Evolutionary conservation across 306 rosid genomes (phyloP), one percentile per base, ranked within the genome.

Genomic region (Mimosa pudica): DNA sequence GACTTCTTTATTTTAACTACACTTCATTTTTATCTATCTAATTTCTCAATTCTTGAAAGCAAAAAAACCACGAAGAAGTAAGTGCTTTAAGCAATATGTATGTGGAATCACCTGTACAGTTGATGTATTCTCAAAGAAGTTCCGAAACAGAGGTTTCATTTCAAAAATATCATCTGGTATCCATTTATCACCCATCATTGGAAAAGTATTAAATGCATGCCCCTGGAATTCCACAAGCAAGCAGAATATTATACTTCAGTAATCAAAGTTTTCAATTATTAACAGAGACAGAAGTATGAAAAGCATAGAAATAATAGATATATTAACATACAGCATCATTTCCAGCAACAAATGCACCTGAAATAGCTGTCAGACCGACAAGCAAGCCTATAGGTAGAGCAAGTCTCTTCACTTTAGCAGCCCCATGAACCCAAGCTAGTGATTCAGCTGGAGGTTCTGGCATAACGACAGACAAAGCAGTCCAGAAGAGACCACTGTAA

Each of bases 401-500:
- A 38, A 90, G 63, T 79, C 88, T 82, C 86, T 76, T 86, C 54
- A 88, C 89, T 90, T 94, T 94, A n/a, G 90, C 87, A 18, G 98
- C 98, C 68, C 97, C 98, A 13, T 74, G 85, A 83, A 93, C 94
- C 92, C 97, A 94, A 8, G 89, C 76, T 30, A 87, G n/a, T 2
- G 97, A 46, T 73, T 88, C 89, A 68, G 89, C 78, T 52, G 90
- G 94, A 20, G 97, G 98, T 79, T 94, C 97, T 0, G 97, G 98
- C 97, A 94, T 87, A 69, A 94, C 92, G 78, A 94, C 97, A 72
- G 93, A 87, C 77, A 92, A 93, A 75, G 85, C 97, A 62, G 97
- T 92, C 97, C 97, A 94, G 38, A 92, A 71, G 62, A 94, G 97
- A 65, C 98, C 97, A 14, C 95, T 83, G 81, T 91, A 94, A 74